phyloP scores from a whole-genome alignment of 139 green algal genomes.

The Yamagishiella unicocca region DNA sequence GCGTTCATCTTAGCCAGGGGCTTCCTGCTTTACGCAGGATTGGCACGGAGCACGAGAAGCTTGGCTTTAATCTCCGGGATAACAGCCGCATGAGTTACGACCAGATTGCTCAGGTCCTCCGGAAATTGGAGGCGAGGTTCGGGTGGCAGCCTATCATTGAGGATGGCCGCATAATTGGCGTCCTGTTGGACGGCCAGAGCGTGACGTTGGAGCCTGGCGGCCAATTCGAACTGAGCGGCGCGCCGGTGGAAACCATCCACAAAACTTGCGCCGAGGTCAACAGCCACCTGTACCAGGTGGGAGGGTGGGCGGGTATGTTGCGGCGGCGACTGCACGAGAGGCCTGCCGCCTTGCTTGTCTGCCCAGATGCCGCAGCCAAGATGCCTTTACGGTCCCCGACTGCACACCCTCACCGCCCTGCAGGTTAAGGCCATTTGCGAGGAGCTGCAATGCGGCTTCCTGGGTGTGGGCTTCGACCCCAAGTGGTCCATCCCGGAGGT shows the following conservation, averaged over 20 bases:
- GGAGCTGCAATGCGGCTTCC: constrained; percentile 86
- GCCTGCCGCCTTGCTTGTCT: too few relatives aligned
- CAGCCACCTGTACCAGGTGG: constrained; percentile 93
- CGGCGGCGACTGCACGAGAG: too few relatives aligned
- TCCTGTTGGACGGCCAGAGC: constrained; percentile 86
- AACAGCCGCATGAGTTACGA: constrained; percentile 81
- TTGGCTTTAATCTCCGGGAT: constrained; percentile 87
- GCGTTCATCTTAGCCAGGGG: too few relatives aligned
- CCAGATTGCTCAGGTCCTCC: constrained; percentile 86
- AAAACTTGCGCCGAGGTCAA: constrained; percentile 97
- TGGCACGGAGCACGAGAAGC: constrained; percentile 99
- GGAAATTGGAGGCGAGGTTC: constrained; percentile 80
- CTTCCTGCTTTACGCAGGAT: constrained; percentile 83
- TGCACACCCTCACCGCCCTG: too few relatives aligned
- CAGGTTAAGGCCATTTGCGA: constrained; percentile 90
- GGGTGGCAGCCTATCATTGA: constrained; percentile 95
- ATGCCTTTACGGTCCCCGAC: too few relatives aligned
- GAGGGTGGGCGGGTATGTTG: background rate
- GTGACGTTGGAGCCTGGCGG: constrained; percentile 98
- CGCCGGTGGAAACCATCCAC: constrained; percentile 92
- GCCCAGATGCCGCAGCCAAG: too few relatives aligned
- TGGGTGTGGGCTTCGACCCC: constrained; percentile 94
- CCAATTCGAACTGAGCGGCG: constrained; percentile 98
- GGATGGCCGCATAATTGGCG: constrained; percentile 92
- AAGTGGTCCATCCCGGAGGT: constrained; percentile 89